These are phyloP conservation scores for Fraxinus nigra DNA, from an alignment of 305 asterid genomes.

Conservation along the genomic window DNA sequence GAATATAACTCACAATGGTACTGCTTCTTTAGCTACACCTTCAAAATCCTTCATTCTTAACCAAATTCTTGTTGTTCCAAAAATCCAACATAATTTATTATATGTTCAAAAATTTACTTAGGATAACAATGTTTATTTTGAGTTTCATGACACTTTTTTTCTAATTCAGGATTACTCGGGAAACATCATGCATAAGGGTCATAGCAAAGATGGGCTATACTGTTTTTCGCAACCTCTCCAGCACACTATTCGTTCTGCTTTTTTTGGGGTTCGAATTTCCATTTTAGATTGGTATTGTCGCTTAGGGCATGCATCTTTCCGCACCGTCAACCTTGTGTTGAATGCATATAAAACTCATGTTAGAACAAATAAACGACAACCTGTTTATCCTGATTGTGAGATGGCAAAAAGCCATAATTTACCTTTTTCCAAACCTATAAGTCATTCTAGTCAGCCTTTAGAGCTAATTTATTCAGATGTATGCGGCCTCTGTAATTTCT, in stretches of 20 bases:
- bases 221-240: background rate
- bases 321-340: no score
- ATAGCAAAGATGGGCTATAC: background rate
- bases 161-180: background rate
- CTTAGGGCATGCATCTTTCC: no score
- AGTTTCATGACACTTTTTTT: background rate
- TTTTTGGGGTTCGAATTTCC: background rate
- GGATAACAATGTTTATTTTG: background rate
- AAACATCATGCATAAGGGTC: background rate
- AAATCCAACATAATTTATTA: background rate
- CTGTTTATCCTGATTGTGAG: no score
- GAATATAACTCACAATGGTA: background rate
- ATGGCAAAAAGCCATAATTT: no score
- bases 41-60: background rate
- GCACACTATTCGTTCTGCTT: background rate
- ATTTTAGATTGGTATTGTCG: no score
- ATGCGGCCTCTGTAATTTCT: no score
- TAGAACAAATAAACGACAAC: no score
- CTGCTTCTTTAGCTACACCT: background rate
- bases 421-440: no score
- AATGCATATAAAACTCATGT: no score
- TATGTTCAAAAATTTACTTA: background rate
- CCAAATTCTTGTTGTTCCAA: background rate
- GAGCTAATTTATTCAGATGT: no score
- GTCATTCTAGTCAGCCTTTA: no score